Percentiles rank a stretch among this genome's conserved stretches.
Conservation (phyloP, 306 rosid genomes). For the Dalbergia cultrata region DNA sequence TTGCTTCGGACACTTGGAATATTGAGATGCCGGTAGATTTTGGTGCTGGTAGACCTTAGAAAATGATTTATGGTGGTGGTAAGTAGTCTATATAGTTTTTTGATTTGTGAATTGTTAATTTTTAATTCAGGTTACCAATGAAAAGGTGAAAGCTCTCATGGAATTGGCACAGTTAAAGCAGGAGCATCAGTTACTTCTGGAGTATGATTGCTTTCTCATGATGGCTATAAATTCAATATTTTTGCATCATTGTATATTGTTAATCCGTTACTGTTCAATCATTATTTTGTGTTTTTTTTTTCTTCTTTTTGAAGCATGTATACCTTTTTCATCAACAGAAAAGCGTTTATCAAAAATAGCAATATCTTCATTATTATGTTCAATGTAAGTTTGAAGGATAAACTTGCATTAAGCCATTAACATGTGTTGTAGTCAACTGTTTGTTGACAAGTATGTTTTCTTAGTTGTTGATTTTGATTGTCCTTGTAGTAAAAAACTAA, state of each 20-base stretch:
- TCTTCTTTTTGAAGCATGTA: conserved; percentile 21
- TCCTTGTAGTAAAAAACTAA: background rate
- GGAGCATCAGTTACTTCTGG: conserved; percentile 76
- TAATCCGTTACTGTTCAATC: background rate
- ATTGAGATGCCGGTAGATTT: conserved; percentile 28
- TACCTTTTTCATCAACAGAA: conserved; percentile 9
- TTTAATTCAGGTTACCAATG: conserved; percentile 85
- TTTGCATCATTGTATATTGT: conserved; percentile 25
- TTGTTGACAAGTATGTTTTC: conserved; percentile 11
- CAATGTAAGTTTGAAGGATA: conserved; percentile 41
- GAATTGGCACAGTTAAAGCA: conserved; percentile 89
- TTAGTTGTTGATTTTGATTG: conserved; percentile 21
- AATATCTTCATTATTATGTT: background rate
- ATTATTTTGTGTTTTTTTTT: conserved; percentile 25
- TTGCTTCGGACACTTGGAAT: conserved; percentile 47
- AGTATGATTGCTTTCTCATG: conserved; percentile 62
- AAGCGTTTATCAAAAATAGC: conserved; percentile 6
- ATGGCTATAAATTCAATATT: conserved; percentile 32
- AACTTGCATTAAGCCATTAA: conserved; percentile 25
- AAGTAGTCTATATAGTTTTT: conserved; percentile 18
- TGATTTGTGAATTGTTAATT: conserved; percentile 42
- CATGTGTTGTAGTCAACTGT: background rate
- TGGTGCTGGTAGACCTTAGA: conserved; percentile 30
- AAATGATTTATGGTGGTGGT: conserved; percentile 31
- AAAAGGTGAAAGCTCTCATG: conserved; percentile 92